Evolutionary conservation across 306 rosid genomes (phyloP), one percentile per base, ranked within the genome.

Genomic region (Abrus pulchellus): DNA sequence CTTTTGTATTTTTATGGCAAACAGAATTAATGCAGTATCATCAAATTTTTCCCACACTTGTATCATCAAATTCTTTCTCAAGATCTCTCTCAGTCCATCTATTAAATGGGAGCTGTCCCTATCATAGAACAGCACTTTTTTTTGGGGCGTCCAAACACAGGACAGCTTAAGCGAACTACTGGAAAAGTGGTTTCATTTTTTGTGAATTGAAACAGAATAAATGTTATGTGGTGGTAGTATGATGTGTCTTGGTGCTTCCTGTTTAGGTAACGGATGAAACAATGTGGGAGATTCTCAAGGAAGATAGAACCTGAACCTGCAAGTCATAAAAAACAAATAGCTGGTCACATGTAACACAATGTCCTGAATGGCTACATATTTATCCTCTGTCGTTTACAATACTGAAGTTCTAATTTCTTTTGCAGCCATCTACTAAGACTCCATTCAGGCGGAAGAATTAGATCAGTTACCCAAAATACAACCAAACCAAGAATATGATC

Each of bases 401-500:
- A 32, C 57, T 61, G 53, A 29, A 41, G 29, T 14, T 7, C 72
- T 61, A 43, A 47, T 75, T 75, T 60, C 7, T 38, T 14, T 12
- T n/a, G 76, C 49, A 53, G 20, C 59, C 13, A 44, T 67, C 61
- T 32, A n/a, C 38, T 66, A 30, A 54, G 40, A 11, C 36, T 54
- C 49, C 57, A 53, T 53, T 66, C 74, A 2, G 33, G 53, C 0
- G 13, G 32, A 34, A 57, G 60, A 57, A 78, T 54, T 13, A 8
- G 44, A 44, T n/a, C 9, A 77, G 36, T 55, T 52, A 40, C 52
- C 65, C 53, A 48, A 79, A 57, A 57, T 14, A 57, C 53, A 69
- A 34, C 29, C 44, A 79, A 70, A 59, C 71, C 49, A 69, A 79
- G 72, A 59, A 70, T 45, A 6, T 33, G 53, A 20, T 20, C 71